phyloP scores from a whole-genome alignment of 2,329 filamentous ascomycete species.

The Pyrenophora teres region DNA sequence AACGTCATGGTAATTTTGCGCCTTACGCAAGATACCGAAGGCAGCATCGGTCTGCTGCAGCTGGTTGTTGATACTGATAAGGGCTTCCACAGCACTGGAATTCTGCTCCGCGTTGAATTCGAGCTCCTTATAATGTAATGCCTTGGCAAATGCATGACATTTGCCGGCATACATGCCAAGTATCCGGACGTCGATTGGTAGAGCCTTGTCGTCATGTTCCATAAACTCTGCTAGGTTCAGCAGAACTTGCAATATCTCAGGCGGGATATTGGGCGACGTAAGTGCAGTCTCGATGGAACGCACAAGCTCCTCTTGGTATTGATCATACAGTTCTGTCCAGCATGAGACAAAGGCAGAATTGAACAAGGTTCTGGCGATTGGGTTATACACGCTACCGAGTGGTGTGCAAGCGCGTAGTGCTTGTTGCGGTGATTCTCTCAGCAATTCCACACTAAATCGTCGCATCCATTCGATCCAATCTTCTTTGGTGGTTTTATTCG shows the following conservation, averaged over 20 bases:
- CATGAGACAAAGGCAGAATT: conserved; percentile 99
- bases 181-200: conserved; percentile 95
- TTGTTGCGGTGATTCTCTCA: conserved; percentile 95
- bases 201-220: conserved; percentile 98
- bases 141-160: conserved; percentile 97
- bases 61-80: conserved; percentile 99
- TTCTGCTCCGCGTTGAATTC: conserved; percentile 99
- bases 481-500: conserved; percentile 94
- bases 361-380: conserved; percentile 90
- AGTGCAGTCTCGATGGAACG: conserved; percentile 94
- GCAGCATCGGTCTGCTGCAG: conserved; percentile 98
- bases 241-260: conserved; percentile 90
- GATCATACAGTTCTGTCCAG: conserved; percentile 96
- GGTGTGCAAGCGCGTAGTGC: conserved; percentile 91
- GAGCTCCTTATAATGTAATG: conserved; percentile 96
- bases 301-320: conserved; percentile 96
- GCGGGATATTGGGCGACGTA: conserved; percentile 92
- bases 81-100: conserved; percentile 88
- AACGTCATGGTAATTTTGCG: conserved; percentile 94
- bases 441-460: conserved; percentile 89
- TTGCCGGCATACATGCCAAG: conserved; percentile 93
- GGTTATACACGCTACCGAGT: conserved; percentile 87
- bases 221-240: conserved; percentile 98
- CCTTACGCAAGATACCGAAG: conserved; percentile 95
- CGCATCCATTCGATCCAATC: conserved; percentile 99